phyloP scores from a whole-genome alignment of 2,329 filamentous ascomycete species.

The Sporothrix phasma region DNA sequence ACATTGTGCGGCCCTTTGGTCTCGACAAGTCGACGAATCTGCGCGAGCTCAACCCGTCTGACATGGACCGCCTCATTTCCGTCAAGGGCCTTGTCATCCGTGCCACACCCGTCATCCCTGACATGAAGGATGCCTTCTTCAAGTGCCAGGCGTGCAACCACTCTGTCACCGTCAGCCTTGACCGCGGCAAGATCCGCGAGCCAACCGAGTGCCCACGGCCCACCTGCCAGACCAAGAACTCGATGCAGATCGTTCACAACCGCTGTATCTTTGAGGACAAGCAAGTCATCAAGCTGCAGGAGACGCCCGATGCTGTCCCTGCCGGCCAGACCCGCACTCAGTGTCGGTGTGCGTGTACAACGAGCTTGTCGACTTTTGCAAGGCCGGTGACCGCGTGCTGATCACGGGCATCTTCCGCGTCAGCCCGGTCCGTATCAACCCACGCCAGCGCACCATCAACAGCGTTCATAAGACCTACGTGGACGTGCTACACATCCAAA shows the following conservation, averaged over 20 bases:
- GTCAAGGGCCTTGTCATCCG: slow-evolving; percentile 95
- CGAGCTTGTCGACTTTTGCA: slow-evolving; percentile 94
- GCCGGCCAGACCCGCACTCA: slow-evolving; percentile 92
- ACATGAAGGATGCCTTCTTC: slow-evolving; percentile 99
- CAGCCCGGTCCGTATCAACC: slow-evolving; percentile 87
- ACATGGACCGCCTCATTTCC: slow-evolving; percentile 92
- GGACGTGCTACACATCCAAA: slow-evolving; percentile 90
- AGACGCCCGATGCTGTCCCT: slow-evolving; percentile 89
- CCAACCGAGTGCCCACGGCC: slow-evolving; percentile 80
- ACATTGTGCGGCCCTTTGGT: slow-evolving; percentile 82
- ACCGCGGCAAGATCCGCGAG: slow-evolving; percentile 92
- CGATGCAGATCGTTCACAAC: slow-evolving; percentile 98
- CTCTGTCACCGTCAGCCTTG: slow-evolving; percentile 80
- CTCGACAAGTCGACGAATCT: slow-evolving; percentile 81
- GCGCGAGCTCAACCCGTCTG: slow-evolving; percentile 74
- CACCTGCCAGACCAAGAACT: slow-evolving; percentile 76
- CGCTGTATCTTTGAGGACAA: slow-evolving; percentile 92
- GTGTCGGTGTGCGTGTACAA: slow-evolving; percentile 95
- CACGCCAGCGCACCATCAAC: slow-evolving; percentile 84
- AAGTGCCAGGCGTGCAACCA: slow-evolving; percentile 89
- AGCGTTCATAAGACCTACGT: slow-evolving; percentile 97
- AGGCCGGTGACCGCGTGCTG: slow-evolving; percentile 90
- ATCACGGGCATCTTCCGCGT: slow-evolving; percentile 96
- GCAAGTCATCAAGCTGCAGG: slow-evolving; percentile 96
- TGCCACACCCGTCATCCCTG: slow-evolving; percentile 89